A percentile compares a stretch with the other conserved stretches of the same genome.
phyloP scores from a whole-genome alignment of 306 rosid species.

The Prinsepia uniflora region DNA sequence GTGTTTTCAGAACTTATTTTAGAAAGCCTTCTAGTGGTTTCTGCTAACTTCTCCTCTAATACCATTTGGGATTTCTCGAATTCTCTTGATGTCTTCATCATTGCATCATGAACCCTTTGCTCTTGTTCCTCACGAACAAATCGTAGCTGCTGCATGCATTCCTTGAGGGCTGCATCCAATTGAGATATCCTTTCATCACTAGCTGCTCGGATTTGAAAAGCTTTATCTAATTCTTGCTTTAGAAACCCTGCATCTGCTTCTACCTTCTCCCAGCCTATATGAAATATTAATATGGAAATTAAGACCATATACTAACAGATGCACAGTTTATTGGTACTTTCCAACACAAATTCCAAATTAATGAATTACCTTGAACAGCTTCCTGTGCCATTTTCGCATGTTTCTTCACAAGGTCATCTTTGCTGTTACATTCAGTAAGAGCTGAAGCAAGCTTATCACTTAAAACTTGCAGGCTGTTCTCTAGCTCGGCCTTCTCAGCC shows the following conservation, averaged over 20 bases:
- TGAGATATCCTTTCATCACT: constrained; percentile 65
- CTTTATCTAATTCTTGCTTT: constrained; percentile 54
- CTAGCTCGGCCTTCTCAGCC: constrained; percentile 70
- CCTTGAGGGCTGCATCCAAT: constrained; percentile 77
- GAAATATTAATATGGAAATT: constrained; percentile 18
- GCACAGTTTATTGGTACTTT: background rate
- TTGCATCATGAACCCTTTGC: constrained; percentile 69
- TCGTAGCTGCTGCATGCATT: constrained; percentile 83
- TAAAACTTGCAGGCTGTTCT: constrained; percentile 51
- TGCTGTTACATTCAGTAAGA: constrained; percentile 55
- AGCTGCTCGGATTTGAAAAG: constrained; percentile 47
- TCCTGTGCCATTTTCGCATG: constrained; percentile 70
- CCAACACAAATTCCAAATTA: background rate
- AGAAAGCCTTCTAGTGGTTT: constrained; percentile 51
- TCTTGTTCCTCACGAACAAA: constrained; percentile 87
- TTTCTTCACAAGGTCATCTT: constrained; percentile 73
- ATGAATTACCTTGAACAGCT: constrained; percentile 54
- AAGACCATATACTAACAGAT: background rate
- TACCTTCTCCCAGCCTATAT: constrained; percentile 69
- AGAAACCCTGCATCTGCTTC: constrained; percentile 50
- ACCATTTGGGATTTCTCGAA: constrained; percentile 47
- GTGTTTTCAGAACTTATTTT: constrained; percentile 54
- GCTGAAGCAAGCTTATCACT: constrained; percentile 55
- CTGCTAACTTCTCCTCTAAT: constrained; percentile 64
- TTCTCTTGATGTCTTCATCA: constrained; percentile 62